A percentile compares a stretch with the other conserved stretches of the same genome.
These are phyloP conservation scores for Podospora tetraspora DNA, from an alignment of 495 filamentous ascomycete species.

Conservation along the genomic window DNA sequence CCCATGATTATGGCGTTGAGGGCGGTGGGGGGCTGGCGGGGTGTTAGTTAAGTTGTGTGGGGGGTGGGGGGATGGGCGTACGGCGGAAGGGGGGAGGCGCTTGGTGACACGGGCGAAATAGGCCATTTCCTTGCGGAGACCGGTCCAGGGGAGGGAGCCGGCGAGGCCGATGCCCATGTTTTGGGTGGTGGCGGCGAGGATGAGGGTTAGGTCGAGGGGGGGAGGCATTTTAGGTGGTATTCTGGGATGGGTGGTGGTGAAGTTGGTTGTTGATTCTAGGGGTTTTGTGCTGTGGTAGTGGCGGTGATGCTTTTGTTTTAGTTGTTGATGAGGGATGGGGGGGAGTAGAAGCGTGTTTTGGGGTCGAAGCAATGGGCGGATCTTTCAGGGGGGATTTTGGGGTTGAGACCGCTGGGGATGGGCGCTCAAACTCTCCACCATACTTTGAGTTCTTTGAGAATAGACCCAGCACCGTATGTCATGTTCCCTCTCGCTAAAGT, in stretches of 20 bases:
- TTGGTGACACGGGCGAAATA: slow-evolving; percentile 92
- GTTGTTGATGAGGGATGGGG: not conserved
- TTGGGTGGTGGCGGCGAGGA: slow-evolving; percentile 70
- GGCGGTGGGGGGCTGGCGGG: slow-evolving; percentile 14
- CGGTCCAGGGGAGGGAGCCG: slow-evolving; percentile 82
- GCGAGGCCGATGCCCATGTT: slow-evolving; percentile 80
- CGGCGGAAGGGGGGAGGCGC: slow-evolving; percentile 38
- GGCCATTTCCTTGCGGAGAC: slow-evolving; percentile 80
- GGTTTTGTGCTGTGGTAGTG: not conserved
- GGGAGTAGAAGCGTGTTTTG: not conserved
- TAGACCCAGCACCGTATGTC: too few species aligned
- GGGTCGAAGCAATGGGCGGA: not conserved
- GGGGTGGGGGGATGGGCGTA: not conserved
- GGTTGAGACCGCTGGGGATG: not conserved
- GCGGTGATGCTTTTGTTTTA: not conserved
- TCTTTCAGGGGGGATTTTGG: not conserved
- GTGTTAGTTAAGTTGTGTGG: not conserved
- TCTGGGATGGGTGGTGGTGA: not conserved
- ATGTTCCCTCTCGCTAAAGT: not conserved
- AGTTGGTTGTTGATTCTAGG: not conserved
- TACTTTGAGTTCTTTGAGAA: not conserved
- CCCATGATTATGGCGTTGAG: slow-evolving; percentile 92
- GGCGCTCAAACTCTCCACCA: not conserved
- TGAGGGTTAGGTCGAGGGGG: slow-evolving; percentile 58
- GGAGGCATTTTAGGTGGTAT: slow-evolving; percentile 27